Evolutionary conservation across 176 grass and related monocot species (phyloP).

Genomic region (Oryza nivara): DNA sequence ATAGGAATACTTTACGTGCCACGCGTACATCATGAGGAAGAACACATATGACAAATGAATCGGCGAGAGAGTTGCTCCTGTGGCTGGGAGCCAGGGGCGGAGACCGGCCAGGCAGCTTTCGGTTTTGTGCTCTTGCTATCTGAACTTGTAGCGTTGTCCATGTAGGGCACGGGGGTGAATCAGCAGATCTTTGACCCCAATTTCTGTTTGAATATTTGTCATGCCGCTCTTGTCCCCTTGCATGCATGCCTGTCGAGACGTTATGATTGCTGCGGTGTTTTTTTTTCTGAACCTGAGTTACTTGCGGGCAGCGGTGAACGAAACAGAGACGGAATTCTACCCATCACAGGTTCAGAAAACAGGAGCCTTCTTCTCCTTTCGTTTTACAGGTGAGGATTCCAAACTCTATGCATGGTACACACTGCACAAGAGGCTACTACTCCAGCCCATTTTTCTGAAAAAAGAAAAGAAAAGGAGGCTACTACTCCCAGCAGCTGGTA

Average conservation of each 20-base stretch:
- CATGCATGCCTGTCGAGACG: constrained; percentile 16
- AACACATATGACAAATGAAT: background rate
- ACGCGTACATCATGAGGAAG: background rate
- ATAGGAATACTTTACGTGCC: constrained; percentile 13
- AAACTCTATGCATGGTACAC: background rate
- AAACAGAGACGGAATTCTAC: background rate
- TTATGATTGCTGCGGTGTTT: constrained; percentile 35
- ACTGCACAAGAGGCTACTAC: background rate
- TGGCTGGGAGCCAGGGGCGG: background rate
- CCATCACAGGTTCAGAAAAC: background rate
- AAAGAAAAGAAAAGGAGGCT: background rate
- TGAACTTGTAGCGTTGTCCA: background rate
- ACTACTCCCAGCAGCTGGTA: too few species aligned
- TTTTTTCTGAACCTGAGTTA: background rate
- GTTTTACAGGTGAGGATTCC: background rate
- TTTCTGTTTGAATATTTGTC: constrained; percentile 25
- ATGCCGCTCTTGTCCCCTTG: constrained; percentile 9
- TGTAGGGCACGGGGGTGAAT: constrained; percentile 14
- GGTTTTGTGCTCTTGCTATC: constrained; percentile 28
- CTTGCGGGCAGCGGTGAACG: background rate
- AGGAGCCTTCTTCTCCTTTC: background rate
- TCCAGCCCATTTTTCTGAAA: too few species aligned
- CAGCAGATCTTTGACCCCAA: constrained; percentile 58
- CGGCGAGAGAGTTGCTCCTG: background rate
- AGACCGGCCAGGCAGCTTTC: constrained; percentile 41